Evolutionary conservation across 78 protist genomes (phyloP), one percentile per base, ranked within the genome.

Genomic region (Paratrimastix pyriformis): DNA sequence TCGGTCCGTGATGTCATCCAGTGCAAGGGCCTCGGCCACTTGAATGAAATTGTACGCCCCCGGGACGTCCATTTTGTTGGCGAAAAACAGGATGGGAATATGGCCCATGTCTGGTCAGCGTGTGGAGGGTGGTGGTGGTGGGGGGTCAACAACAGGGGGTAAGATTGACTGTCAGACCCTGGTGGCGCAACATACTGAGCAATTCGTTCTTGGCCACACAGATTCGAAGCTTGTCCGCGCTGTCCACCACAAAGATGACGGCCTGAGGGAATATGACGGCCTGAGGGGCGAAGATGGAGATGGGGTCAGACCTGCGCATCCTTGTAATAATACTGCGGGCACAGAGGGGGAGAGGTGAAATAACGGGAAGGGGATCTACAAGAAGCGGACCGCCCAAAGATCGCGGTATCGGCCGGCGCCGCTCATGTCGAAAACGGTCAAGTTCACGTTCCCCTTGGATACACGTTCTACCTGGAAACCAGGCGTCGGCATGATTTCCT

Each of bases 181-280:
- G 57, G 54, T 79, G 81, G 0, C 54, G 46, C 21, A 86, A 68
- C 79, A 89, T 0, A 29, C 26, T 21, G 0, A 65, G 42, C 32
- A 90, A 77, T 74, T 90, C 94, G 48, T 90, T 89, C 75, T 85
- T 82, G 21, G 74, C 94, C 8, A 84, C 88, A n/a, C 83, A 72
- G 76, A 87, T 40, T 3, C 94, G 74, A 42, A 87, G 0, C 58
- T 64, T 42, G 82, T 90, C 91, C 30, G 83, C 38, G 15, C 83
- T 37, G 72, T 90, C 94, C 50, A 87, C 75, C 45, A 87, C 91
- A 35, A 87, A 90, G n/a, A 90, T 79, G 73, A 90, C 74, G 26
- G 87, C 94, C 30, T 76, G 57, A 13, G 69, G 43, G 37, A 7
- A 6, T 32, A 6, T 58, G 15, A 69, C 33, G 11, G 6, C 33